These are phyloP conservation scores for Umbelopsis sp. DNA, from an alignment of 371 early-diverging fungal species.

Conservation along the genomic window DNA sequence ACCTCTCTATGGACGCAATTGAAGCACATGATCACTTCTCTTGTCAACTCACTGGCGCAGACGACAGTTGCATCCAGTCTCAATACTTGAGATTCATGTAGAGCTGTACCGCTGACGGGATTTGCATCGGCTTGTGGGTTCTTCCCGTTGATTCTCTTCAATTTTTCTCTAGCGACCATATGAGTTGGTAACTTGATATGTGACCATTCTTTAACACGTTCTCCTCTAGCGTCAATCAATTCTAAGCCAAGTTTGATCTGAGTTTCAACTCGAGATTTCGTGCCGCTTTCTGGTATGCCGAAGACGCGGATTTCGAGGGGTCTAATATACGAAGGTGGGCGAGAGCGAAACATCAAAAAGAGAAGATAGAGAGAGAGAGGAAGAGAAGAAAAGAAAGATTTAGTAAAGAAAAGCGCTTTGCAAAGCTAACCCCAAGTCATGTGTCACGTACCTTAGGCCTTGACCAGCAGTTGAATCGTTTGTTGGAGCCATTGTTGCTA, in stretches of 20 bases:
- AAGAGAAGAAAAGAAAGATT: neutral
- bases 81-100: slow-evolving; percentile 40
- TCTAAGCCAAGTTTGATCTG: slow-evolving; percentile 84
- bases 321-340: slow-evolving; percentile 12
- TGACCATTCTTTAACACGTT: slow-evolving; percentile 69
- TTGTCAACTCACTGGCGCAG: slow-evolving; percentile 73
- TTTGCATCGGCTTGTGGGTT: slow-evolving; percentile 33
- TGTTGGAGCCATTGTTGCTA: neutral
- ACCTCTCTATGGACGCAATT: slow-evolving; percentile 80
- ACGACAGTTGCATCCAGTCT: slow-evolving; percentile 71
- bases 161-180: slow-evolving; percentile 66
- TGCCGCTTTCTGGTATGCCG: slow-evolving; percentile 76
- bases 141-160: slow-evolving; percentile 42
- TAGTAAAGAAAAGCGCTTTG: neutral
- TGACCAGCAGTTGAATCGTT: neutral
- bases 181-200: slow-evolving; percentile 73
- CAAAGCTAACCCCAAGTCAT: neutral
- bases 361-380: neutral
- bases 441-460: neutral
- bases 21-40: slow-evolving; percentile 71
- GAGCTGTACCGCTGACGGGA: slow-evolving; percentile 23
- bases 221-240: slow-evolving; percentile 63
- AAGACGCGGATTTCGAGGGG: slow-evolving; percentile 52
- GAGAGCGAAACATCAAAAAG: neutral
- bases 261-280: slow-evolving; percentile 86